Conservation (phyloP, 2,329 filamentous ascomycete species). For the Colletotrichum limetticola region DNA sequence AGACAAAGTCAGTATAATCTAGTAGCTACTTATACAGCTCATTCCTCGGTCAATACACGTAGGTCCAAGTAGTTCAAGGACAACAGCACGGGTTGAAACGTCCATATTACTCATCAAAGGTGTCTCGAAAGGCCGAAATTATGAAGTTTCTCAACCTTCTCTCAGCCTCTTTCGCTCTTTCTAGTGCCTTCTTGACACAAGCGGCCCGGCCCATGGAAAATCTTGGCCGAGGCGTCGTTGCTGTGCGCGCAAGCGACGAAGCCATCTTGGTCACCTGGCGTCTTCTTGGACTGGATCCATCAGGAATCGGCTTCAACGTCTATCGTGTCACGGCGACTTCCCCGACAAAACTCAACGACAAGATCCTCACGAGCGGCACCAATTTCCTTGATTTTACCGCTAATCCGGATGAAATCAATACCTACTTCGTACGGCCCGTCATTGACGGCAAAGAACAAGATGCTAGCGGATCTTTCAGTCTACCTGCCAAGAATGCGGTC, state of each 20-base stretch:
- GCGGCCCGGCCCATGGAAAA: conserved; percentile 35
- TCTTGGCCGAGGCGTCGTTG: conserved; percentile 37
- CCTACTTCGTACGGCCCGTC: conserved; percentile 36
- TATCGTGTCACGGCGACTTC: conserved; percentile 28
- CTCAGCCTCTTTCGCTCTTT: neutral
- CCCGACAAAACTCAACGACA: conserved; percentile 31
- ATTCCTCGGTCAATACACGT: neutral
- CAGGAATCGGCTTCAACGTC: conserved; percentile 38
- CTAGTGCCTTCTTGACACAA: neutral
- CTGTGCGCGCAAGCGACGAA: conserved; percentile 36
- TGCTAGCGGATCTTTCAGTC: conserved; percentile 29
- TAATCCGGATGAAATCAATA: conserved; percentile 31
- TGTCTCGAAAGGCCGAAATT: neutral
- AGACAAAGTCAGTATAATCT: too few species aligned
- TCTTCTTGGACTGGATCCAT: conserved; percentile 38
- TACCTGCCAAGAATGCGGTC: conserved; percentile 25
- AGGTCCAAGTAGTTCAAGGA: neutral
- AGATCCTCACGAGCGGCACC: conserved; percentile 35
- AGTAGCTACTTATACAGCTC: neutral
- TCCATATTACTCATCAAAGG: neutral
- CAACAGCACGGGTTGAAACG: too few species aligned
- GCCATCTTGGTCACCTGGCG: conserved; percentile 37
- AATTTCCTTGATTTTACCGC: conserved; percentile 37
- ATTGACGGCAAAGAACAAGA: conserved; percentile 34
- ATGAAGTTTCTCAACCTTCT: neutral